Percentiles rank a stretch among this genome's conserved stretches.
These are phyloP conservation scores for Ophiostoma tasmaniense DNA, from an alignment of 2,329 filamentous ascomycete species.

Conservation along the genomic window DNA sequence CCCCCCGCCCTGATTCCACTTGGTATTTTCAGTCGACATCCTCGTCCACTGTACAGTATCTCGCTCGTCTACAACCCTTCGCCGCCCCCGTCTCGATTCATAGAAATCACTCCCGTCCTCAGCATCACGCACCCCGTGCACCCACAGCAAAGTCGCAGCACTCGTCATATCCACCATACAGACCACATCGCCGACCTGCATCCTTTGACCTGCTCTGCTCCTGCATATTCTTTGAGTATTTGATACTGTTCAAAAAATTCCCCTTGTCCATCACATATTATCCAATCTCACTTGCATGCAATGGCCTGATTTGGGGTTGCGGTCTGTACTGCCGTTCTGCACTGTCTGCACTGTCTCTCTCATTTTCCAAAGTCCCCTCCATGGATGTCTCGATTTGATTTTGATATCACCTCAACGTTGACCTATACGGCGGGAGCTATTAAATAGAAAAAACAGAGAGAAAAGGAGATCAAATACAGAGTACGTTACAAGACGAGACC, in stretches of 20 bases:
- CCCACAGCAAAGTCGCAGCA: not conserved
- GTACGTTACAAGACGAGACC: not conserved
- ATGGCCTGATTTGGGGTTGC: not conserved
- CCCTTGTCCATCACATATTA: not conserved
- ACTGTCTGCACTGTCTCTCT: not conserved
- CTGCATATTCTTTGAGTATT: not conserved
- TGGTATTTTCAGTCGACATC: not conserved
- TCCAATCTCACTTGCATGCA: not conserved
- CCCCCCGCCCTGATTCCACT: not conserved
- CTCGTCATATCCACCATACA: not conserved
- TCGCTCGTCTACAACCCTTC: not conserved
- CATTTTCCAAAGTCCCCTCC: no score
- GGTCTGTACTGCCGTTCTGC: not conserved
- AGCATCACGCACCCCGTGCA: not conserved
- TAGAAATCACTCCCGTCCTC: not conserved
- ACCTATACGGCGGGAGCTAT: not conserved
- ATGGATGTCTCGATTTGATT: not conserved
- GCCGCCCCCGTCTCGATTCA: not conserved
- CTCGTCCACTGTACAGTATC: not conserved
- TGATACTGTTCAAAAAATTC: not conserved
- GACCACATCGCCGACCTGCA: not conserved
- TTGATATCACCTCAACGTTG: not conserved
- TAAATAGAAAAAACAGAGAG: not conserved
- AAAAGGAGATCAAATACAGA: not conserved
- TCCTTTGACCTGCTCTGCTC: not conserved